These are phyloP conservation scores for Rhodotorula graminis DNA, from an alignment of 768 basidiomycete genomes.

Conservation along the genomic window DNA sequence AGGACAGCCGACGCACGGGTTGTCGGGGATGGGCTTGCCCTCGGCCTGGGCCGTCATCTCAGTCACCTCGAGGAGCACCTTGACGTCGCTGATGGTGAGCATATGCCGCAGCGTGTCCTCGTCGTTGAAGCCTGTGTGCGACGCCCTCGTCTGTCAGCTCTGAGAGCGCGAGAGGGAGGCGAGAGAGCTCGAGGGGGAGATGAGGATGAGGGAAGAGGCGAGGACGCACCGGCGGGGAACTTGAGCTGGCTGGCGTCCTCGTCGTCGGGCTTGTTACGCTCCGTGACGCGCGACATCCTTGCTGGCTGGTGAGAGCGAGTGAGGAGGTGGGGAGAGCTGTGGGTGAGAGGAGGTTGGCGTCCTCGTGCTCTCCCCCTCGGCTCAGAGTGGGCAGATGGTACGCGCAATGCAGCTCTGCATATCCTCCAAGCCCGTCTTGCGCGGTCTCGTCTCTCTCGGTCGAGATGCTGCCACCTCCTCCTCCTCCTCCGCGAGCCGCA, in stretches of 20 bases:
- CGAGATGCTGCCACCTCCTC: no score
- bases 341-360: no score
- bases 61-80: constrained; percentile 74
- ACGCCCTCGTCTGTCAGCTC: neutral
- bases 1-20: constrained; percentile 66
- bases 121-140: constrained; percentile 71
- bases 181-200: neutral
- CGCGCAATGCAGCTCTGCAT: no score
- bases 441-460: no score
- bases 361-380: neutral
- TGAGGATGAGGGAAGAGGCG: neutral
- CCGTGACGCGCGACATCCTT: constrained; percentile 30
- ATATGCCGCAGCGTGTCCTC: constrained; percentile 59
- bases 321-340: no score
- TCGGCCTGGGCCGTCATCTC: constrained; percentile 57
- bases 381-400: no score
- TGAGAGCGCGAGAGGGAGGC: neutral
- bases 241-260: constrained; percentile 34
- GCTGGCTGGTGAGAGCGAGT: neutral
- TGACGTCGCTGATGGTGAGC: constrained; percentile 83
- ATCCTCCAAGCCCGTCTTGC: no score
- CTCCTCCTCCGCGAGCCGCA: no score
- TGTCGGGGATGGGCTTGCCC: constrained; percentile 55
- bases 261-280: constrained; percentile 26
- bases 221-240: constrained; percentile 17